These are phyloP conservation scores for Pyrenula massariospora DNA, from an alignment of 495 filamentous ascomycete species.

Conservation along the genomic window DNA sequence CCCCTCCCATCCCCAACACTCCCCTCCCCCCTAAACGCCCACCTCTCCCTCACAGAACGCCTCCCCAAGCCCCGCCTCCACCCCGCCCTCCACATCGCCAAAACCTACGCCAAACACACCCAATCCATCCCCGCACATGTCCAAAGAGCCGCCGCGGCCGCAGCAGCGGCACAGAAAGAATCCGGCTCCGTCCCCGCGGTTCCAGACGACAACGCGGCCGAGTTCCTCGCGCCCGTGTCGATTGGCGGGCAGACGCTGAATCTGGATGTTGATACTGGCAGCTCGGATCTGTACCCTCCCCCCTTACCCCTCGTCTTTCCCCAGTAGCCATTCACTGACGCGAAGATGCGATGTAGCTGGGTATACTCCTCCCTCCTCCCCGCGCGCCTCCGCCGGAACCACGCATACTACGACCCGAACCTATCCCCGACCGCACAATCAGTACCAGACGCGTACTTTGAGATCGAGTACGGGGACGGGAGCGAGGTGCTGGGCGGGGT, in stretches of 20 bases:
- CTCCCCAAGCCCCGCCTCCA: neutral
- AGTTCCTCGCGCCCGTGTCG: conserved; percentile 57
- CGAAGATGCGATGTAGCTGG: conserved; percentile 24
- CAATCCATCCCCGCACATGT: conserved; percentile 27
- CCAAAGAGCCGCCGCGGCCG: conserved; percentile 1
- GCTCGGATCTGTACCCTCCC: conserved; percentile 54
- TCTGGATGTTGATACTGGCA: conserved; percentile 67
- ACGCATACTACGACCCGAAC: conserved; percentile 47
- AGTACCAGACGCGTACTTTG: conserved; percentile 44
- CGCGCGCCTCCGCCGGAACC: conserved; percentile 35
- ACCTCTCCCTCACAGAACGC: neutral
- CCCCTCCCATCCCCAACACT: neutral
- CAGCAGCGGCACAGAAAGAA: conserved; percentile 2
- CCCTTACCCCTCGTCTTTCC: neutral
- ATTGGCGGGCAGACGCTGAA: conserved; percentile 52
- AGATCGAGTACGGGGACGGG: conserved; percentile 62
- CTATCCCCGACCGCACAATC: conserved; percentile 30
- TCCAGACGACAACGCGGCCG: conserved; percentile 45
- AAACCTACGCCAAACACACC: conserved; percentile 31
- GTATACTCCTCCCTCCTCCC: conserved; percentile 40
- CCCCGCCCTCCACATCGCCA: conserved; percentile 6
- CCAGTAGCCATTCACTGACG: neutral
- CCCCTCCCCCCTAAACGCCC: neutral
- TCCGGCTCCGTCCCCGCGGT: conserved; percentile 36
- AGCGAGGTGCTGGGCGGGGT: conserved; percentile 54